Conservation (phyloP, 352 stramenopile genomes). For the Phytopythium boreale region DNA sequence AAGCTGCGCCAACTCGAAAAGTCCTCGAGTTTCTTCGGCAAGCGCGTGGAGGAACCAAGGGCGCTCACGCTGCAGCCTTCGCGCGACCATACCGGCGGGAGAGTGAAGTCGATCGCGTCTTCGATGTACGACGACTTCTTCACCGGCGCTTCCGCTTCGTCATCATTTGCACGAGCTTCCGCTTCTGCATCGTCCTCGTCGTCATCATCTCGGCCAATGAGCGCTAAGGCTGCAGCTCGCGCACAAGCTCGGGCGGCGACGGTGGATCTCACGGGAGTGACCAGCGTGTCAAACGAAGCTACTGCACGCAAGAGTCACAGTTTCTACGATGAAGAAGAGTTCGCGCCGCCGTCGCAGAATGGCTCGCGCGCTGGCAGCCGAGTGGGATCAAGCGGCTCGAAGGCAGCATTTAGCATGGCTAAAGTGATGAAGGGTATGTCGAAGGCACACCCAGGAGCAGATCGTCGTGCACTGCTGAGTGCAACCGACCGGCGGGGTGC, state of each 20-base stretch:
- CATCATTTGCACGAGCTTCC: background rate
- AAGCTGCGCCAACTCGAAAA: constrained; percentile 67
- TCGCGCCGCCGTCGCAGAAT: constrained; percentile 19
- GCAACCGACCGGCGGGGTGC: constrained; percentile 3
- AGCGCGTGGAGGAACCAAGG: constrained; percentile 19
- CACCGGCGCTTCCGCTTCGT: background rate
- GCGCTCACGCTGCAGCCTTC: background rate
- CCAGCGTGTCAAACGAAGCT: constrained; percentile 40
- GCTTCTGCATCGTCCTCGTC: background rate
- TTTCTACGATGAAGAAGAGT: constrained; percentile 74
- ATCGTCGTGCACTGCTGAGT: constrained; percentile 7
- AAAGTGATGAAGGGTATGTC: constrained; percentile 64
- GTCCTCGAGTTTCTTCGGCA: constrained; percentile 49
- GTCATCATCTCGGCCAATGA: constrained; percentile 19
- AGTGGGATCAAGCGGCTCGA: constrained; percentile 33
- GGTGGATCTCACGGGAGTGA: constrained; percentile 46
- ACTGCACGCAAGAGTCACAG: constrained; percentile 61
- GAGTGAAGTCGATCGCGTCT: background rate
- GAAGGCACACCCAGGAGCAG: constrained; percentile 34
- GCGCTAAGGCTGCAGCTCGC: constrained; percentile 52
- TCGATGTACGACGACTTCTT: constrained; percentile 6
- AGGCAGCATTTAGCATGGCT: constrained; percentile 51
- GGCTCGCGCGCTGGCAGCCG: constrained; percentile 12
- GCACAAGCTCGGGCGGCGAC: constrained; percentile 31
- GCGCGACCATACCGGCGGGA: background rate